phyloP scores from a whole-genome alignment of 75 land plant genomes.

The Pseudotsuga menziesii region DNA sequence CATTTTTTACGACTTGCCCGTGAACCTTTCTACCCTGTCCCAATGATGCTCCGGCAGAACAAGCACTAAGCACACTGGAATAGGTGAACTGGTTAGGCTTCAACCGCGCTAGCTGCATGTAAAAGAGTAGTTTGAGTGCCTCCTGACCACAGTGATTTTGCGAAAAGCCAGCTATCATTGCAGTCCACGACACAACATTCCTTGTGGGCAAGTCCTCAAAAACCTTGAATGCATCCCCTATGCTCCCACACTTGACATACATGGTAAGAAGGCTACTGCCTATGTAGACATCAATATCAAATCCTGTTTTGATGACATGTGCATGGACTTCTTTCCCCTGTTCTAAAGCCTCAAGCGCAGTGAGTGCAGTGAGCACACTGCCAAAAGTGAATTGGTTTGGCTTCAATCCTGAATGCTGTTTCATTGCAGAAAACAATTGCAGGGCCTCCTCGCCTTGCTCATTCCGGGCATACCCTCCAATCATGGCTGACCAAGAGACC shows the following conservation, averaged over 20 bases:
- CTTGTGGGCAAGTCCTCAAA: constrained; percentile 13
- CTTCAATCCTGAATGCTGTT: not conserved
- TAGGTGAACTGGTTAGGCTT: constrained; percentile 46
- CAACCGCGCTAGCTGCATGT: constrained; percentile 9
- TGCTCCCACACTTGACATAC: constrained; percentile 25
- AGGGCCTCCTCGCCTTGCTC: constrained; percentile 9
- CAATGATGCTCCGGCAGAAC: constrained; percentile 29
- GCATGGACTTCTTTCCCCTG: constrained; percentile 24
- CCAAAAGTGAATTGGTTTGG: constrained; percentile 5
- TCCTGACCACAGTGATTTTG: constrained; percentile 6
- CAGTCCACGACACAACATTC: constrained; percentile 30
- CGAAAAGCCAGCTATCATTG: constrained; percentile 26
- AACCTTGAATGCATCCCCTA: constrained; percentile 14
- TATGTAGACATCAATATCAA: constrained; percentile 13
- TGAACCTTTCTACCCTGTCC: constrained; percentile 24
- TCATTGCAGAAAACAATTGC: constrained; percentile 17
- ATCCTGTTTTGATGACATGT: constrained; percentile 20
- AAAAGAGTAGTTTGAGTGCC: constrained; percentile 13
- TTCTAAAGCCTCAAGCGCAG: constrained; percentile 9
- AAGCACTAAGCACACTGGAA: constrained; percentile 42
- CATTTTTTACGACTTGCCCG: constrained; percentile 23
- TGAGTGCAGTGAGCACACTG: constrained; percentile 10
- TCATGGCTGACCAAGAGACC: constrained; percentile 23
- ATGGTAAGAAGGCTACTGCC: constrained; percentile 16
- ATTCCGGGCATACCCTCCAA: constrained; percentile 10